Evolutionary conservation across 257 asterid species (phyloP), one percentile per base, ranked within the genome.

Genomic region (Salvia hispanica): DNA sequence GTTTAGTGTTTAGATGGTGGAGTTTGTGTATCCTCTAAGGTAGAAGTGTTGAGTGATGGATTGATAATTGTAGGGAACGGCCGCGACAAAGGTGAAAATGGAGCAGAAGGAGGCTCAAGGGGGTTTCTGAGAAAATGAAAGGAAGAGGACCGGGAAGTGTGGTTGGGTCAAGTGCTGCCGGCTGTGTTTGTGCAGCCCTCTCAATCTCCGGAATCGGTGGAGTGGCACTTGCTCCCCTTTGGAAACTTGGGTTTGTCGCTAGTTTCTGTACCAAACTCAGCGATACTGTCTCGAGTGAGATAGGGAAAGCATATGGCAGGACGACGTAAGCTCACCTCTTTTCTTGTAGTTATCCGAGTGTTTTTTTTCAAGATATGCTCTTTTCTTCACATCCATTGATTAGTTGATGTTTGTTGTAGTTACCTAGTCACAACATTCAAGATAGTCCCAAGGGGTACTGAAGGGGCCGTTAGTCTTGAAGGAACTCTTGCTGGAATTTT

Each of bases 71-170:
- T 80, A 93, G 99, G 99, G 99, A 28, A 93, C 99, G 0, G 97
- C 88, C 0, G 97, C 71, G 25, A 93, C 99, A 2, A 93, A 90
- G 81, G 95, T 93, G 81, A 93, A 93, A 83, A 88, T 93, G 96
- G 92, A 88, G 60, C 87, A 93, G 81, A 93, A 93, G 85, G 99
- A 93, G 77, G 92, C 96, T 47, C 92, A 88, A 88, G 72, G 99
- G 99, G 33, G 82, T 93, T 70, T 96, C 99, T 9, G 99, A 93
- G 92, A 93, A 93, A 84, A 81, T 83, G 74, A 88, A 76, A 72
- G 99, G 99, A 65, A 84, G 97, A 81, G 99, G 99, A 39, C 95
- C 95, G 0, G 96, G 90, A 51, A 93, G 99, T 59, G 99, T 93
- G 81, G 77, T 93, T 46, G 99, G 99, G 66, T 93, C 99, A 6